These are phyloP conservation scores for Boletus coccyginus DNA, from an alignment of 768 basidiomycete genomes.

Conservation along the genomic window DNA sequence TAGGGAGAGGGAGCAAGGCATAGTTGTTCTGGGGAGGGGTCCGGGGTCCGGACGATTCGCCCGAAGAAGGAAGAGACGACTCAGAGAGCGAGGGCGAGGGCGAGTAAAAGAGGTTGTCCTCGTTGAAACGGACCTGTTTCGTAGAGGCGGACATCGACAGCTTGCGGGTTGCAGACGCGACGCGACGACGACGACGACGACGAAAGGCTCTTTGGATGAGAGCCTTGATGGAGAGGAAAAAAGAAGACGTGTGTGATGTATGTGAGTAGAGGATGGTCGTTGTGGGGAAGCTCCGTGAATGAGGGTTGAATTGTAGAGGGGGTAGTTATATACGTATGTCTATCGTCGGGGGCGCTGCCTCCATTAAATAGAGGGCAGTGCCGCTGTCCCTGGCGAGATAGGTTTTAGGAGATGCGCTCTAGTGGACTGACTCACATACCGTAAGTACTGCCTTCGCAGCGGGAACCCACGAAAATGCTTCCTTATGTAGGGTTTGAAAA, in stretches of 20 bases:
- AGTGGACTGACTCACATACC: conserved; percentile 7
- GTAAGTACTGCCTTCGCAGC: conserved; percentile 12
- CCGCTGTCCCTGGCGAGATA: conserved; percentile 17
- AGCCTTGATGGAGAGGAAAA: conserved; percentile 10
- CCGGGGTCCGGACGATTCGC: conserved; percentile 27
- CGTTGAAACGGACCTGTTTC: conserved; percentile 33
- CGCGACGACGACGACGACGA: conserved; percentile 13
- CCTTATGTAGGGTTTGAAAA: conserved; percentile 12
- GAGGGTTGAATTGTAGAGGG: background rate
- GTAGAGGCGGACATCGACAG: conserved; percentile 27
- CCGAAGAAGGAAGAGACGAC: conserved; percentile 30
- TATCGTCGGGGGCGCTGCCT: conserved; percentile 29
- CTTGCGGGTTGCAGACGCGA: background rate
- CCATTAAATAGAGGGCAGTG: conserved; percentile 23
- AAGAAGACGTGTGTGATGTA: conserved; percentile 17
- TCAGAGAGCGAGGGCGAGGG: conserved; percentile 29
- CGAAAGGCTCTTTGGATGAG: conserved; percentile 10
- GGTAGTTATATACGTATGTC: conserved; percentile 15
- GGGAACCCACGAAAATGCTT: conserved; percentile 13
- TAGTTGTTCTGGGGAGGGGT: conserved; percentile 30
- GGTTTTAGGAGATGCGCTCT: conserved; percentile 7
- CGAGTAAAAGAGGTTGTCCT: conserved; percentile 34
- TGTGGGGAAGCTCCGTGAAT: conserved; percentile 3
- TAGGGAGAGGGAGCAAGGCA: conserved; percentile 18
- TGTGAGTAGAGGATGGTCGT: conserved; percentile 20